These are phyloP conservation scores for Byssothecium circinans DNA, from an alignment of 2,329 filamentous ascomycete species.

Conservation along the genomic window DNA sequence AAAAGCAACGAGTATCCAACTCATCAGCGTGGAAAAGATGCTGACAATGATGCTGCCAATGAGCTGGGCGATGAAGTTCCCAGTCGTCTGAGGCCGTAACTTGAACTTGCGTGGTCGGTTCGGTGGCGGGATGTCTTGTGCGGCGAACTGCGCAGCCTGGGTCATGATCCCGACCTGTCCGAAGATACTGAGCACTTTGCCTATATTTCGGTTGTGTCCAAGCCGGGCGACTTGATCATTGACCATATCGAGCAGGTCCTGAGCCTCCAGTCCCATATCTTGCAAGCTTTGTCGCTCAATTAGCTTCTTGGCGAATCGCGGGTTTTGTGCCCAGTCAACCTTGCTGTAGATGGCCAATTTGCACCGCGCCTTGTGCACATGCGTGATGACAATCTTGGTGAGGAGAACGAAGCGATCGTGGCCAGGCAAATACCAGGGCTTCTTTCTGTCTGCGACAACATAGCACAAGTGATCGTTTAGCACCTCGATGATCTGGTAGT, in stretches of 20 bases:
- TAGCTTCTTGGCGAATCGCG: slow-evolving; percentile 48
- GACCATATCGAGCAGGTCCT: slow-evolving; percentile 73
- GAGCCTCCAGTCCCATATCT: slow-evolving; percentile 71
- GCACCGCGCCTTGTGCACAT: slow-evolving; percentile 87
- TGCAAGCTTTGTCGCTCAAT: slow-evolving; percentile 70
- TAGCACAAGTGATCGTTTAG: slow-evolving; percentile 63
- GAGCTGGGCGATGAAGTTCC: slow-evolving; percentile 72
- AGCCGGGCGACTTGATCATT: slow-evolving; percentile 77
- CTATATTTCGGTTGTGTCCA: slow-evolving; percentile 72
- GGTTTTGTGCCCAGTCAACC: slow-evolving; percentile 76
- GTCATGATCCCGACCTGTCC: slow-evolving; percentile 72
- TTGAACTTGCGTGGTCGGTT: slow-evolving; percentile 43
- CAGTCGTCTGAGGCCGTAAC: slow-evolving; percentile 59
- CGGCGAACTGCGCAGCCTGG: slow-evolving; percentile 56
- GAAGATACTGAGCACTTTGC: slow-evolving; percentile 77
- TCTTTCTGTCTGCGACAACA: slow-evolving; percentile 64
- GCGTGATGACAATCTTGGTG: slow-evolving; percentile 91
- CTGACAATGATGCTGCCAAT: slow-evolving; percentile 74
- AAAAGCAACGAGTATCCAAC: slow-evolving; percentile 70
- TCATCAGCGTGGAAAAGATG: slow-evolving; percentile 72
- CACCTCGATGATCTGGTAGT: slow-evolving; percentile 82
- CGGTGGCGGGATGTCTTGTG: slow-evolving; percentile 40
- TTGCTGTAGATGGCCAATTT: slow-evolving; percentile 86
- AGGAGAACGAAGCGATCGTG: slow-evolving; percentile 77
- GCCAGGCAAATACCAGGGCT: slow-evolving; percentile 83